Base-by-base conservation (phyloP, 1,284 basidiomycete genomes). In the Porphyrellus sp. region DNA sequence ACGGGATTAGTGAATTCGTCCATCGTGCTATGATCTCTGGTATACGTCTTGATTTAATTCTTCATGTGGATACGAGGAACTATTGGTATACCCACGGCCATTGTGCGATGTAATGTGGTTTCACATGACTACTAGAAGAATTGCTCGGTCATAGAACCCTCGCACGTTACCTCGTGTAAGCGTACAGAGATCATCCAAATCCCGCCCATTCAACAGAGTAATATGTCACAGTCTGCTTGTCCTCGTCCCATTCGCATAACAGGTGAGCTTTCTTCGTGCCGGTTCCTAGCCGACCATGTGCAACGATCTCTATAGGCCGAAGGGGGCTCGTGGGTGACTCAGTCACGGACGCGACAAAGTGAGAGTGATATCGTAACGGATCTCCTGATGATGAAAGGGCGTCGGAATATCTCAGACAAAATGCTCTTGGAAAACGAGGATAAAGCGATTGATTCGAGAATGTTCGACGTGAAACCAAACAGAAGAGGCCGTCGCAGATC, bases 191-290 rank as follows among this genome's bases (percentile, higher is more conserved):
- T 75, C 64, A 94, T 60, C 92, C 93, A 66, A 94, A 96, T 27
- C 91, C 90, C 34, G 91, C 90, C 93, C 93, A 96, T 70, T 95
- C 92, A 55, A 96, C 80, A 53, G 88, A 90, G 54, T 89, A 82
- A 74, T 88, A 93, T 8, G 85, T 82, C 2, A 86, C 88, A 59
- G 78, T 70, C 38, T 81, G 76, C 62, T 76, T 81, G 39, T 79
- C 77, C 46, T 90, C 83, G 64, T 95, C 83, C 87, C 89, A 96
- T 37, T 85, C 83, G 63, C 93, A 97, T 7, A 99, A 69, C 27
- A 99, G 71, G 68, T 98, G 95, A 0, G 93, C 86, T 73, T 99
- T 99, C 70, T 98, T 99, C 4, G 97, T 98, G 1, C 92, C 96
- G 1, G 97, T 99, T 0, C 96, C 97, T 37, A 99, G 73, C 28